Evolutionary conservation across 192 early-diverging fungal species (phyloP), one percentile per base, ranked within the genome.

Genomic region (Coemansia sp.): DNA sequence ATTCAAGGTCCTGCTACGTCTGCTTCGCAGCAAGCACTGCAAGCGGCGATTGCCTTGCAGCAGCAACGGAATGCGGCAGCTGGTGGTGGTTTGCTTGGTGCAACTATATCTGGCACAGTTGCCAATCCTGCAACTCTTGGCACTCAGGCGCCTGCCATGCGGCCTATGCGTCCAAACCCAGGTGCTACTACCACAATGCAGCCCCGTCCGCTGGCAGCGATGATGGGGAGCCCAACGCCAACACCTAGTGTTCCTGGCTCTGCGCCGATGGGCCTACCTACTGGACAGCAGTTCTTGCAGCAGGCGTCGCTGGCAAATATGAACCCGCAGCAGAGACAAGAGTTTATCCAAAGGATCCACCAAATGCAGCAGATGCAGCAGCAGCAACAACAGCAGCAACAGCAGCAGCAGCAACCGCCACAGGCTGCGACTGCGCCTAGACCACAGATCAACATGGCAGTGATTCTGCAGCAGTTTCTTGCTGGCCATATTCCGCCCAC

Each of bases 391-490:
- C 65, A 63, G 59, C 70, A 69, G 41, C 69, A 54, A 49, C 61
- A 49, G 61, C 67, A 39, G 21, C 71, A 51, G 37, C 66, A 41
- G 52, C 37, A 59, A 15, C 56, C 39, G 3, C 36, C 18, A 37
- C 59, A 15, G 8, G 58, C 66, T 2, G 65, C 61, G 21, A 10
- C 55, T 3, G 59, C 62, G 21, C 62, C 74, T 5, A 68, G 66
- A 13, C 72, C 72, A 6, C 72, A 73, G 61, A 55, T 56, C 57
- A 79, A 71, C 56, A 39, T 74, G 19, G 72, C 62, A 11, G 26
- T 42, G 65, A 62, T 74, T 19, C 39, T 79, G 8, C 77, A 79
- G 52, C 77, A 79, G 66, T 55, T 74, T 10, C 47, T 62, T n/a
- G 64, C 77, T 10, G 77, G 77, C 2, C 72, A 67, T 58, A 18